Conservation (phyloP, 192 early-diverging fungal species). For the Podila minutissima region DNA sequence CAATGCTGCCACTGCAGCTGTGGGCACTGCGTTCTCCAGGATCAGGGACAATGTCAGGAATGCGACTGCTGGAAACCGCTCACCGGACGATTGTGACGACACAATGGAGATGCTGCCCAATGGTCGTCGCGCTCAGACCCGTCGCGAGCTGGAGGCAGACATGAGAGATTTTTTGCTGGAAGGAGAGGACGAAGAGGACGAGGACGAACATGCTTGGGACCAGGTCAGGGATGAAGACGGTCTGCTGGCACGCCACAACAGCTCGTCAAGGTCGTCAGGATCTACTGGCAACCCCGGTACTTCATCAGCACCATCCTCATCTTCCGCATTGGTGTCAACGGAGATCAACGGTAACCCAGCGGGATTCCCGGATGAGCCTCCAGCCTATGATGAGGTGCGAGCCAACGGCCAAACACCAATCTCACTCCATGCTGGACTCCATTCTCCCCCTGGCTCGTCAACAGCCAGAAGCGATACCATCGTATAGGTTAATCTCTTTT, state of each 20-base stretch:
- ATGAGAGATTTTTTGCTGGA: conserved; percentile 49
- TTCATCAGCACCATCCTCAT: neutral
- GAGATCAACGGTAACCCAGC: conserved; percentile 1
- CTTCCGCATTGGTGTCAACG: conserved; percentile 6
- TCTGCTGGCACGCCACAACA: conserved; percentile 25
- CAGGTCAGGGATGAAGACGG: conserved; percentile 41
- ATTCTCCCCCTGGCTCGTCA: neutral
- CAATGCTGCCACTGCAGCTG: conserved; percentile 41
- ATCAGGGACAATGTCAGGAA: conserved; percentile 46
- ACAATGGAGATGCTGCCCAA: conserved; percentile 46
- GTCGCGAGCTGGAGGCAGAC: conserved; percentile 43
- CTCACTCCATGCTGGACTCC: conserved; percentile 24
- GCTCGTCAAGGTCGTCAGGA: neutral
- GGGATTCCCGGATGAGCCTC: conserved; percentile 43
- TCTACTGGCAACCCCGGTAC: neutral
- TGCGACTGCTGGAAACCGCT: conserved; percentile 7
- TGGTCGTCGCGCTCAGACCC: conserved; percentile 37
- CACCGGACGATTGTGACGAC: conserved; percentile 36
- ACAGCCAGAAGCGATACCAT: neutral
- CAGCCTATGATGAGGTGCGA: conserved; percentile 39
- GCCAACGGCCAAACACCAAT: conserved; percentile 11
- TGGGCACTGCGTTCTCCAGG: conserved; percentile 46
- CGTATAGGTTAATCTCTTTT: too few species aligned
- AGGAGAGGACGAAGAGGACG: conserved; percentile 42
- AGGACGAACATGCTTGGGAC: conserved; percentile 12